A percentile compares a stretch with the other conserved stretches of the same genome.
Conservation (phyloP, 768 basidiomycete species). For the Suillus hirtellus region DNA sequence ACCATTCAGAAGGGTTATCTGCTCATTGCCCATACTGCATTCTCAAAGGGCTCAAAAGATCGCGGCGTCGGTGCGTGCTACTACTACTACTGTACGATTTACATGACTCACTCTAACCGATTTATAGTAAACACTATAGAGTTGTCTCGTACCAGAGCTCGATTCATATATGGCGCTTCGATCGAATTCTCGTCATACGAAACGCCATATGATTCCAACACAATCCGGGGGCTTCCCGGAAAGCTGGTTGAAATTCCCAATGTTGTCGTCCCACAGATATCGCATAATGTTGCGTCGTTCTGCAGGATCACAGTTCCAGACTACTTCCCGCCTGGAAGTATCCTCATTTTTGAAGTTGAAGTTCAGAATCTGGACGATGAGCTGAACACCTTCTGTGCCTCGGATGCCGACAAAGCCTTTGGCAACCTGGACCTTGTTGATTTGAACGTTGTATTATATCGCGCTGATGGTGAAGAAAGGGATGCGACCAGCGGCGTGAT, state of each 20-base stretch:
- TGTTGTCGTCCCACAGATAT: conserved; percentile 58
- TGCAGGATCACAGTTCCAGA: conserved; percentile 84
- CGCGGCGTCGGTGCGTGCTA: conserved; percentile 73
- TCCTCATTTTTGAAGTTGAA: conserved; percentile 90
- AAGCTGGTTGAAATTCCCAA: conserved; percentile 63
- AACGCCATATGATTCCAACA: conserved; percentile 45
- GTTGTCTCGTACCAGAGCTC: conserved; percentile 75
- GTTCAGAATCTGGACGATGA: conserved; percentile 68
- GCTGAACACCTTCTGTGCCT: conserved; percentile 73
- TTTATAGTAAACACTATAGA: conserved; percentile 77
- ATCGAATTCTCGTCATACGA: conserved; percentile 70
- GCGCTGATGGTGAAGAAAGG: conserved; percentile 87
- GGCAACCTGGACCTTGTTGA: conserved; percentile 77
- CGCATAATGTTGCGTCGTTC: conserved; percentile 68
- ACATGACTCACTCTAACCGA: not conserved
- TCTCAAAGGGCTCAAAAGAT: conserved; percentile 77
- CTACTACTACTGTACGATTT: no score
- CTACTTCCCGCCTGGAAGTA: conserved; percentile 91
- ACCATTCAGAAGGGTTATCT: conserved; percentile 88
- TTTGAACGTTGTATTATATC: conserved; percentile 83
- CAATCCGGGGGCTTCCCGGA: conserved; percentile 71
- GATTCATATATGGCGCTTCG: conserved; percentile 78
- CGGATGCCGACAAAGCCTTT: conserved; percentile 74
- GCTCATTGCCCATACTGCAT: conserved; percentile 90
- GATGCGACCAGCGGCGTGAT: conserved; percentile 82